Evolutionary conservation across 1,284 basidiomycete species (phyloP).

Genomic region (Puccinia coronata): DNA sequence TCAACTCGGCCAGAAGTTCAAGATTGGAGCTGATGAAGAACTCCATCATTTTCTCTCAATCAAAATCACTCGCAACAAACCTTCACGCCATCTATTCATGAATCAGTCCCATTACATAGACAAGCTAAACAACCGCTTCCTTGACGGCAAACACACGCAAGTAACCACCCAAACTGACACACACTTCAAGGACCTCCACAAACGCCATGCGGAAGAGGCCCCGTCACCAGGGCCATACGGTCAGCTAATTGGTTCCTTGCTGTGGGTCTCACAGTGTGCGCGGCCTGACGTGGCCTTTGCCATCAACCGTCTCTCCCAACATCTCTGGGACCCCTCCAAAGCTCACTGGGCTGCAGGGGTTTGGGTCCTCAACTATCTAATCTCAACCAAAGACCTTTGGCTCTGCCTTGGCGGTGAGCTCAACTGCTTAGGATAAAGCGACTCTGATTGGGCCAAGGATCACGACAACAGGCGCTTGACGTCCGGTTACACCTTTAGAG

Average conservation of each 20-base stretch:
- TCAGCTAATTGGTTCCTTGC: no score
- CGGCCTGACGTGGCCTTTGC: not conserved
- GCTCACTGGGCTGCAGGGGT: not conserved
- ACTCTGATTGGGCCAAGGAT: slow-evolving; percentile 23
- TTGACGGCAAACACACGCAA: not conserved
- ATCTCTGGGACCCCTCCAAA: not conserved
- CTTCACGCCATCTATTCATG: no score
- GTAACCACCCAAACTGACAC: not conserved
- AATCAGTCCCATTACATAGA: not conserved
- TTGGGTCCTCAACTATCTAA: not conserved
- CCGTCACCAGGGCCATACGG: not conserved
- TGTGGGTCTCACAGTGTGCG: not conserved
- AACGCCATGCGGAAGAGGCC: not conserved
- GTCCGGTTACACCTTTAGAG: not conserved
- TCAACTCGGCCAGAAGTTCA: no score
- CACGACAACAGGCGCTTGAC: not conserved
- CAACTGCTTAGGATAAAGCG: not conserved
- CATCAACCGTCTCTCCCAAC: not conserved
- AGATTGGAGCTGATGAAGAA: no score
- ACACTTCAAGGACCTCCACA: not conserved
- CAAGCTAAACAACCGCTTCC: not conserved
- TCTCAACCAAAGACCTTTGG: no score
- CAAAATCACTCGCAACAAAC: not conserved
- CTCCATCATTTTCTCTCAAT: no score
- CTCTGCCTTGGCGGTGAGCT: not conserved